These are phyloP conservation scores for Naganishia liquefaciens DNA, from an alignment of 1,284 basidiomycete species.

Conservation along the genomic window DNA sequence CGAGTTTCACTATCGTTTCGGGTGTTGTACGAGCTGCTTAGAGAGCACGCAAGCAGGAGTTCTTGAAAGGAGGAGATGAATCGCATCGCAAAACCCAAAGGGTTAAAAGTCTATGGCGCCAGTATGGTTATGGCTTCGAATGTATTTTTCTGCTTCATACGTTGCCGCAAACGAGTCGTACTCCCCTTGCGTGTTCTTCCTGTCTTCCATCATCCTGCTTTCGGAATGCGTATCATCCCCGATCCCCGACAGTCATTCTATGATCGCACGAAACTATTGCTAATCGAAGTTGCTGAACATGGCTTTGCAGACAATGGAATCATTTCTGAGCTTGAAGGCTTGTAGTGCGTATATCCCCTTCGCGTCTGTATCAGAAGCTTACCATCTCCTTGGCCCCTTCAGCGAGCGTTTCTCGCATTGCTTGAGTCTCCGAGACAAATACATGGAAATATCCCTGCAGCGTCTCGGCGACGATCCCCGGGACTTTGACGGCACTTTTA, in stretches of 20 bases:
- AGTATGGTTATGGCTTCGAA: not conserved
- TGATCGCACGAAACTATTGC: slow-evolving; percentile 35
- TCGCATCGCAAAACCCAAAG: not conserved
- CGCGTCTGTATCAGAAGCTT: no score
- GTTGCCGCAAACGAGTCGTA: not conserved
- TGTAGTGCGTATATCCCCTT: slow-evolving; percentile 47
- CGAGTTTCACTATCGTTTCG: not conserved
- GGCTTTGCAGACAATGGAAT: slow-evolving; percentile 54
- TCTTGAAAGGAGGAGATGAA: not conserved
- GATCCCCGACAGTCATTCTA: slow-evolving; percentile 6
- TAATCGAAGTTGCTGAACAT: slow-evolving; percentile 46
- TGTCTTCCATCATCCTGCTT: not conserved
- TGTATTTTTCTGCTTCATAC: not conserved
- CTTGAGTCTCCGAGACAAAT: slow-evolving; percentile 86
- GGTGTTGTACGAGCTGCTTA: not conserved
- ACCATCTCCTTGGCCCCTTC: slow-evolving; percentile 1
- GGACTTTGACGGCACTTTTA: slow-evolving; percentile 77
- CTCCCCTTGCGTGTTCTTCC: not conserved
- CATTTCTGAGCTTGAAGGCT: slow-evolving; percentile 52
- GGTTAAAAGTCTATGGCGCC: no score
- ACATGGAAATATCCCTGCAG: slow-evolving; percentile 79
- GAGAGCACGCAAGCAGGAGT: not conserved
- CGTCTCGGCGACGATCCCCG: slow-evolving; percentile 86
- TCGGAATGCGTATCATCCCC: slow-evolving; percentile 1
- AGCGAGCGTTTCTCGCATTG: slow-evolving; percentile 68